Base-by-base conservation (phyloP, 2,329 filamentous ascomycete genomes). In the Aspergillus niger region DNA sequence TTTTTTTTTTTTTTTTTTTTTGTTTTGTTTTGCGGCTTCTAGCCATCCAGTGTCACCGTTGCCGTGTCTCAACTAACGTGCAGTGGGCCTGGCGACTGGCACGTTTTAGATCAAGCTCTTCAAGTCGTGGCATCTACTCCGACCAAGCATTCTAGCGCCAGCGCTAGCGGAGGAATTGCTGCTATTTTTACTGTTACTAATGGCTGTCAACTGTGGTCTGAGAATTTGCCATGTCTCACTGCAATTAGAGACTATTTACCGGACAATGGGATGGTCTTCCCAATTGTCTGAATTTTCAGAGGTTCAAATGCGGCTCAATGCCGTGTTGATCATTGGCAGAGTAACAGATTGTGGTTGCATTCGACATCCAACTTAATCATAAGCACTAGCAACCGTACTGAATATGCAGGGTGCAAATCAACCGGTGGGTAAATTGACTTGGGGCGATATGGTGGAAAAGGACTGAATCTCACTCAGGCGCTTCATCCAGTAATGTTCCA, bases 401-500 rank as follows among this genome's bases (percentile, higher is more conserved):
- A 11, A 13, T 6, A 24, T 22, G 41, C 41, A 22, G 41, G 22
- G 10, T 13, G 10, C 22, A 44, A 8, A 24, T 24, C 5, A 44
- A 22, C 22, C 17, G 8, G n/a, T 4, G 3, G 17, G 15, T 8
- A 8, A 13, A 44, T 6, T 22, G 17, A 22, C 22, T 24, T 2
- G 11, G 41, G 41, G 8, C n/a, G 7, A 50, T 15, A 5, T 3
- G 20, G 32, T 36, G 32, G 28, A 49, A 28, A 15, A 50, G 2
- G n/a, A 15, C 24, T 2, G 11, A 26, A 26, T 15, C 13, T 17
- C 10, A 44, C 10, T 24, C 4, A 50, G 17, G 2, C 24, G 8
- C 26, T 17, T 55, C 53, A 55, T n/a, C 53, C 53, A 20, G 24
- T 55, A 6, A 43, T 11, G 10, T 55, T 22, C 53, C 53, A 55